phyloP scores from a whole-genome alignment of 2,329 filamentous ascomycete genomes.

The Pestalotiopsis sp. region DNA sequence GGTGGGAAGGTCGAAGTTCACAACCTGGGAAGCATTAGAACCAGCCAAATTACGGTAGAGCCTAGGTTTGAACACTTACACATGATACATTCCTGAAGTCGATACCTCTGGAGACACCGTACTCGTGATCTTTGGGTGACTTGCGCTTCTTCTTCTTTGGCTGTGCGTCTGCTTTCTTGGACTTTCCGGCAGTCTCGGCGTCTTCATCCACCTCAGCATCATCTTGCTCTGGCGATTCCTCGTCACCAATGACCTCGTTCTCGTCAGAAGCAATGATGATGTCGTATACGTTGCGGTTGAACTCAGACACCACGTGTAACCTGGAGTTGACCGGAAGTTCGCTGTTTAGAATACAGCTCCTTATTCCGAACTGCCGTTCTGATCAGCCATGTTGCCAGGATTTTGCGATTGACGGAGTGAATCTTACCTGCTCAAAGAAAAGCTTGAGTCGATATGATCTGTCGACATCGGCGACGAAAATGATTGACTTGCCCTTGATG shows the following conservation, averaged over 20 bases:
- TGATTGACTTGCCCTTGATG: conserved; percentile 88
- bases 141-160: conserved; percentile 65
- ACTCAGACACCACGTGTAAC: conserved; percentile 94
- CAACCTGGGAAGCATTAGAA: conserved; percentile 43
- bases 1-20: conserved; percentile 95
- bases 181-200: conserved; percentile 48
- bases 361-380: conserved; percentile 77
- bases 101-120: conserved; percentile 92
- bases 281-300: conserved; percentile 95
- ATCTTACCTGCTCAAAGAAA: conserved; percentile 71
- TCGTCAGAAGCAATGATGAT: conserved; percentile 97
- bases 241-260: conserved; percentile 72
- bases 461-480: conserved; percentile 63
- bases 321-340: conserved; percentile 92
- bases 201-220: conserved; percentile 33
- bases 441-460: conserved; percentile 87
- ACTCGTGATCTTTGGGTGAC: conserved; percentile 77
- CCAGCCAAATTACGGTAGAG: neutral
- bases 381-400: neutral
- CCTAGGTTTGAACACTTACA: conserved; percentile 33
- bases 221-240: conserved; percentile 36
- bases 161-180: conserved; percentile 28
- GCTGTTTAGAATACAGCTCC: conserved; percentile 90
- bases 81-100: conserved; percentile 95
- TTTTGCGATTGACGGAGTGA: too few species aligned